Evolutionary conservation across 2,329 filamentous ascomycete species (phyloP).

Genomic region (Talaromyces sp.): DNA sequence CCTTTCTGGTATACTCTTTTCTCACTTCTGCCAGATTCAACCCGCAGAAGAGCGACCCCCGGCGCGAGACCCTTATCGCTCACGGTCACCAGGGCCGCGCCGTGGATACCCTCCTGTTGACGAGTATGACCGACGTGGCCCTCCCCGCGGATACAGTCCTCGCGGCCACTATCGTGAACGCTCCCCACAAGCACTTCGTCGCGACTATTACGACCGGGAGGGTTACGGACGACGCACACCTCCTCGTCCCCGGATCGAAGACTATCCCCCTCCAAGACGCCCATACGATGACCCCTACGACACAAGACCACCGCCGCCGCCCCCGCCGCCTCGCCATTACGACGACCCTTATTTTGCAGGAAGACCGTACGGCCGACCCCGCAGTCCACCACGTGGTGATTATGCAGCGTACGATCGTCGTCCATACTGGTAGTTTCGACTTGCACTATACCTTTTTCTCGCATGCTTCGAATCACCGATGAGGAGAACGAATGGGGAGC

Average conservation of each 20-base stretch:
- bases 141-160: slow-evolving; percentile 77
- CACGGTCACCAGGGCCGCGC: slow-evolving; percentile 67
- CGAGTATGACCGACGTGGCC: slow-evolving; percentile 78
- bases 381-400: slow-evolving; percentile 34
- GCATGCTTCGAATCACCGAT: neutral
- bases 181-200: slow-evolving; percentile 62
- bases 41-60: slow-evolving; percentile 60
- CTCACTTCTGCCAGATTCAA: slow-evolving; percentile 56
- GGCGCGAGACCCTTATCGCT: slow-evolving; percentile 63
- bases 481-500: too few relatives aligned
- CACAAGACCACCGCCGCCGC: slow-evolving; percentile 44
- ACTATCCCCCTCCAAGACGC: slow-evolving; percentile 59
- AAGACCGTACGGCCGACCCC: slow-evolving; percentile 46
- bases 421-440: slow-evolving; percentile 36
- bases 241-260: slow-evolving; percentile 69
- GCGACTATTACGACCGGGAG: slow-evolving; percentile 83
- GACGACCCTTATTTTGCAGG: slow-evolving; percentile 56
- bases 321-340: slow-evolving; percentile 47
- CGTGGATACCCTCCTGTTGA: slow-evolving; percentile 62
- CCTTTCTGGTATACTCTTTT: slow-evolving; percentile 7
- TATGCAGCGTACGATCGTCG: slow-evolving; percentile 40
- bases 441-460: neutral
- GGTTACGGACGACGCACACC: slow-evolving; percentile 72
- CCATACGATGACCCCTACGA: slow-evolving; percentile 58
- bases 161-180: slow-evolving; percentile 82